A percentile compares a stretch with the other conserved stretches of the same genome.
Conservation (phyloP, 495 filamentous ascomycete genomes). For the Hypoxylon lienhwacheense region DNA sequence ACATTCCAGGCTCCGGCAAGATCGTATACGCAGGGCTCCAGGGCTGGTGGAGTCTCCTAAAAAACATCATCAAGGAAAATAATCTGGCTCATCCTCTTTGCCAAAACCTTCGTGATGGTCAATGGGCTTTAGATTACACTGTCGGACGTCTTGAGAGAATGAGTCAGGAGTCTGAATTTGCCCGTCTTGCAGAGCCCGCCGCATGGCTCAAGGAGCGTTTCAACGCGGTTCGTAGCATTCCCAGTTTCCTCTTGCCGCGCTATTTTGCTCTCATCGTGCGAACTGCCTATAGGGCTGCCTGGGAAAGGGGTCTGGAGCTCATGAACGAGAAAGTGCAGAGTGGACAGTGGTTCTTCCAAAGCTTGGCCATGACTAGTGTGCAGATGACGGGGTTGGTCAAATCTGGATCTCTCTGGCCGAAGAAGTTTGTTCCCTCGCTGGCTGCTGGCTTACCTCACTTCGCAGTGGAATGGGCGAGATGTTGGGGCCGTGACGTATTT, state of each 20-base stretch:
- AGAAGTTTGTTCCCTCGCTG: slow-evolving; percentile 78
- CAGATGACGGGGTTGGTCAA: slow-evolving; percentile 88
- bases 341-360: slow-evolving; percentile 83
- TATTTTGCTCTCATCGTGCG: slow-evolving; percentile 91
- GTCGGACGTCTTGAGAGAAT: slow-evolving; percentile 74
- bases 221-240: slow-evolving; percentile 76
- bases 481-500: slow-evolving; percentile 97
- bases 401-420: slow-evolving; percentile 86
- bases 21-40: slow-evolving; percentile 95
- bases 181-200: slow-evolving; percentile 62
- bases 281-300: slow-evolving; percentile 81
- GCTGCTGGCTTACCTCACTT: slow-evolving; percentile 97
- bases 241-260: slow-evolving; percentile 85
- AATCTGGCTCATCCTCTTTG: slow-evolving; percentile 91
- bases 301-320: slow-evolving; percentile 73
- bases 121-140: slow-evolving; percentile 94
- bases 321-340: slow-evolving; percentile 74
- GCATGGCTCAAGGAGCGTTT: slow-evolving; percentile 83
- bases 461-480: slow-evolving; percentile 87
- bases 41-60: slow-evolving; percentile 96
- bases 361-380: slow-evolving; percentile 82
- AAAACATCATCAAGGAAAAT: slow-evolving; percentile 82
- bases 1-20: slow-evolving; percentile 77
- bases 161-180: slow-evolving; percentile 60
- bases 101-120: slow-evolving; percentile 85